Conservation (phyloP, 306 rosid species). For the Cucumis melo region DNA sequence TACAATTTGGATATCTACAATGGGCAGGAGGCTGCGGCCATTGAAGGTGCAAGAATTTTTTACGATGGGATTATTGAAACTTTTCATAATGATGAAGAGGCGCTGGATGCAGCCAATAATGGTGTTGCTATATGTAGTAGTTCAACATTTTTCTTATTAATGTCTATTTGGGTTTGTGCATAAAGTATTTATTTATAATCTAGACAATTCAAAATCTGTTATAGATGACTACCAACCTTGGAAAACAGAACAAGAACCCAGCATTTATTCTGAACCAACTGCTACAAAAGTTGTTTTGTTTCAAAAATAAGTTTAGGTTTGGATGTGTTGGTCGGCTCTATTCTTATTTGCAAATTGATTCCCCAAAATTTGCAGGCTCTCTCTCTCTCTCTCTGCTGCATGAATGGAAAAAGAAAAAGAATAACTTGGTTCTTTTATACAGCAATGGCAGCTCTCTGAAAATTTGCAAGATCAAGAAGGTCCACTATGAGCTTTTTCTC, state of each 20-base stretch:
- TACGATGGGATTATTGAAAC: too few species aligned
- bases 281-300: neutral
- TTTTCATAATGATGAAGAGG: too few species aligned
- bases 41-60: too few species aligned
- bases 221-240: neutral
- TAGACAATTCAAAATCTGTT: neutral
- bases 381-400: neutral
- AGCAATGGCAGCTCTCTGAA: neutral
- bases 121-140: too few species aligned
- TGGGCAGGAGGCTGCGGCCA: too few species aligned
- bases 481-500: neutral
- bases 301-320: neutral
- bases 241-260: neutral
- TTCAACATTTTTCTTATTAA: too few species aligned
- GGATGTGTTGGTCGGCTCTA: neutral
- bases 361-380: constrained; percentile 5
- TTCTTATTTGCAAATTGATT: neutral
- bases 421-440: neutral
- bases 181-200: too few species aligned
- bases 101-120: too few species aligned
- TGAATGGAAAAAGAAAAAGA: neutral
- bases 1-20: too few species aligned
- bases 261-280: neutral
- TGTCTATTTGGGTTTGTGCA: too few species aligned
- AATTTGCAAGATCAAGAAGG: neutral